Evolutionary conservation across 176 grass and related monocot genomes (phyloP).

Genomic region (Carex parvula): DNA sequence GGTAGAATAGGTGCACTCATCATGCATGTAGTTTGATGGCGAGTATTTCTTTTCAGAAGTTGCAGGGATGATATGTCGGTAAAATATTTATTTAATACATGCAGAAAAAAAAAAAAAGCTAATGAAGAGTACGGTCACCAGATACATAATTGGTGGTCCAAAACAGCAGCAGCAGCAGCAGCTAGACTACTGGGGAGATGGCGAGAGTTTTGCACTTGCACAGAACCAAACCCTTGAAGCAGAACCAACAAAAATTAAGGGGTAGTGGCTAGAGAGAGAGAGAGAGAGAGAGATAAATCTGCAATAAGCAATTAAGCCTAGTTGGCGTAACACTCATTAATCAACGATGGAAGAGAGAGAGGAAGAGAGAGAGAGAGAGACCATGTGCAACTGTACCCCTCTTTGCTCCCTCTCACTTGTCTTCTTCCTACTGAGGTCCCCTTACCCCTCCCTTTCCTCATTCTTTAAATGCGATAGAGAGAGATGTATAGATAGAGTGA

Average conservation of each 20-base stretch:
- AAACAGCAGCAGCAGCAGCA: not conserved
- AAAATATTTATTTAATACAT: not conserved
- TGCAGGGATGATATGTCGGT: constrained; percentile 20
- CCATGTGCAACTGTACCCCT: constrained; percentile 24
- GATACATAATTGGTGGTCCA: constrained; percentile 33
- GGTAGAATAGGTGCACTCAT: constrained; percentile 7
- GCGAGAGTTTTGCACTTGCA: constrained; percentile 15
- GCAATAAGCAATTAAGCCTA: constrained; percentile 21
- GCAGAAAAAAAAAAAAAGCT: not conserved
- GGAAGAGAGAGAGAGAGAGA: not conserved
- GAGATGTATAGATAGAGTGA: constrained; percentile 24
- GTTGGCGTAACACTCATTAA: constrained; percentile 13
- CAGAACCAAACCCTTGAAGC: constrained; percentile 11
- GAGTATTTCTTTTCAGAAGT: constrained; percentile 21
- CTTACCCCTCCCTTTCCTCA: constrained; percentile 15
- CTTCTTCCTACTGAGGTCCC: constrained; percentile 22
- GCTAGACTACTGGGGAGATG: constrained; percentile 15
- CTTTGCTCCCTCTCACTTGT: constrained; percentile 23
- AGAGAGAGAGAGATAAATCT: not conserved
- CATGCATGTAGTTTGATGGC: not conserved
- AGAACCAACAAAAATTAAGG: not conserved
- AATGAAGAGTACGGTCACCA: not conserved
- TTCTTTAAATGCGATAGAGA: constrained; percentile 33
- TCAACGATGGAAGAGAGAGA: not conserved
- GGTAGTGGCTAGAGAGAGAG: not conserved